Percentiles rank a stretch among this genome's conserved stretches.
Conservation (phyloP, 495 filamentous ascomycete species). For the Parathielavia hyrcaniae region DNA sequence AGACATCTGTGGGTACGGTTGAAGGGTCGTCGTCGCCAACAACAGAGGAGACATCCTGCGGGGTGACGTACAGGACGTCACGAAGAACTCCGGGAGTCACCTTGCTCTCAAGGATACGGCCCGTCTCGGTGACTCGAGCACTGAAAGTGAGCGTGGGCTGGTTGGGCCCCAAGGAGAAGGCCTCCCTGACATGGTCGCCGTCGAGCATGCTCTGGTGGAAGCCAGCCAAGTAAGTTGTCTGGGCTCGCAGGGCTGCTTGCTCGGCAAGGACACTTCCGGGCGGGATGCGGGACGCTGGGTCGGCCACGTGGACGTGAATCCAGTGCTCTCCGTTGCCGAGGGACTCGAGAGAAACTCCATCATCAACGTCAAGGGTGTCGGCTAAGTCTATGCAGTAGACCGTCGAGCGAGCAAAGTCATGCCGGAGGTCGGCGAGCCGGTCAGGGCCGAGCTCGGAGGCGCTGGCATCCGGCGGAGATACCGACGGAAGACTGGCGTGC, state of each 20-base stretch:
- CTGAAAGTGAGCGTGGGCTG: slow-evolving; percentile 78
- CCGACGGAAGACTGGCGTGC: slow-evolving; percentile 21
- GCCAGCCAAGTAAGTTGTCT: slow-evolving; percentile 72
- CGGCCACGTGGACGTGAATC: slow-evolving; percentile 88
- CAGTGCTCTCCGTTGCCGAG: slow-evolving; percentile 60
- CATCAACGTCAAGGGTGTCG: slow-evolving; percentile 73
- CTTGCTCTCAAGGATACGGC: slow-evolving; percentile 61
- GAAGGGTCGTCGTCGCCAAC: slow-evolving; percentile 35
- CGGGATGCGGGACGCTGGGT: slow-evolving; percentile 76
- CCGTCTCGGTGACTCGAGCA: slow-evolving; percentile 56
- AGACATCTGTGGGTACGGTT: slow-evolving; percentile 7
- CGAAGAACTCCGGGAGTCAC: slow-evolving; percentile 63
- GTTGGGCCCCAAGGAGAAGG: slow-evolving; percentile 63
- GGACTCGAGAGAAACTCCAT: slow-evolving; percentile 74
- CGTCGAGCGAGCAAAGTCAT: slow-evolving; percentile 61
- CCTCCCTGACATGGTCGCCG: slow-evolving; percentile 43
- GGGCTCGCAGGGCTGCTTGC: slow-evolving; percentile 56
- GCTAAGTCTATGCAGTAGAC: slow-evolving; percentile 81
- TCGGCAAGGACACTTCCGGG: slow-evolving; percentile 52
- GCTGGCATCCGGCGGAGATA: neutral
- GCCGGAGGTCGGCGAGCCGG: slow-evolving; percentile 54
- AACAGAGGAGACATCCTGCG: slow-evolving; percentile 46
- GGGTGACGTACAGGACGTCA: slow-evolving; percentile 70
- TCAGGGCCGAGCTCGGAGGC: slow-evolving; percentile 28
- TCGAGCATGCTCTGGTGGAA: slow-evolving; percentile 71